Percentiles rank a stretch among this genome's conserved stretches.
Evolutionary conservation across 179 eudicot species (phyloP).

Genomic region (Silene vulgaris): DNA sequence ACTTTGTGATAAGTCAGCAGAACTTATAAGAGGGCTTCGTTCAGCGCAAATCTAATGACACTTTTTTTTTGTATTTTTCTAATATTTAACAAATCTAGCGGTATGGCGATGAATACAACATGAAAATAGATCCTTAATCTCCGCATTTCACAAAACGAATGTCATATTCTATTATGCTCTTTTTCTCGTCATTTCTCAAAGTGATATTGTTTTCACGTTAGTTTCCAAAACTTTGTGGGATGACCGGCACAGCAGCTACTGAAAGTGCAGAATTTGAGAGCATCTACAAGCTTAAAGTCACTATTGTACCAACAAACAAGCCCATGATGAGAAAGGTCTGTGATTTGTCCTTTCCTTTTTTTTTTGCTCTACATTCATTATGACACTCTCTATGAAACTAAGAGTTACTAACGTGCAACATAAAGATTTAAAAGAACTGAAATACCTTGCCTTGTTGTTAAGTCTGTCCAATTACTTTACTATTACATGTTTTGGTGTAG

Average conservation of each 20-base stretch:
- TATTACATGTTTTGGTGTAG: background rate
- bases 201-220: conserved; percentile 32
- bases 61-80: background rate
- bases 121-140: no score
- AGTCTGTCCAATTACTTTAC: background rate
- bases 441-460: background rate
- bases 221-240: conserved; percentile 99
- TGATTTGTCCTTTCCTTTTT: background rate
- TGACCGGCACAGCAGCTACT: conserved; percentile 99
- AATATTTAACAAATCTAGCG: background rate
- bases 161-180: background rate
- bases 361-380: background rate
- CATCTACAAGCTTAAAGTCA: conserved; percentile 96
- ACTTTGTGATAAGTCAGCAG: background rate
- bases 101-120: background rate
- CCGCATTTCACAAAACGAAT: no score
- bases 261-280: conserved; percentile 98
- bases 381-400: conserved; percentile 4
- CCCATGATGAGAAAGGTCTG: conserved; percentile 97
- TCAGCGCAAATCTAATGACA: background rate
- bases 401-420: background rate
- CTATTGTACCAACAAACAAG: conserved; percentile 93
- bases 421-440: background rate
- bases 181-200: conserved; percentile 18
- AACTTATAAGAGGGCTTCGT: background rate